Evolutionary conservation across 768 basidiomycete species (phyloP).

Genomic region (Mycena pura): DNA sequence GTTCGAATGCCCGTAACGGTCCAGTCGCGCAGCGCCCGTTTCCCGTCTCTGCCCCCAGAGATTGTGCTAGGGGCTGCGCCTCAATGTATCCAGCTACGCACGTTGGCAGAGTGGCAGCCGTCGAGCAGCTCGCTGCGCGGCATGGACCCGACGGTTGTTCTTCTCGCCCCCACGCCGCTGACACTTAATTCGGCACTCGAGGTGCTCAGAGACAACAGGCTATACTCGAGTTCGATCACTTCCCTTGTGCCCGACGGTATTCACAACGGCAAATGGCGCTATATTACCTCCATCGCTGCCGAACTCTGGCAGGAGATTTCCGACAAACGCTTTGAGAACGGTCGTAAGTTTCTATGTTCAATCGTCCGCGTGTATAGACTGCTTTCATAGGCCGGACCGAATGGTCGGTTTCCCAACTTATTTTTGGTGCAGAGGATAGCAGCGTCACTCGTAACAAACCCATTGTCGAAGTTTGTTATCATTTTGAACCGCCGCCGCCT

Average conservation of each 20-base stretch:
- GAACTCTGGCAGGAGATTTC: conserved; percentile 1
- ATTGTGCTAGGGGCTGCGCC: neutral
- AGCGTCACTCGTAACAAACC: neutral
- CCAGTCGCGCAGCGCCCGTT: neutral
- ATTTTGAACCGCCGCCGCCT: neutral
- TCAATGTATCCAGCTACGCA: neutral
- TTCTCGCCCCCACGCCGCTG: neutral
- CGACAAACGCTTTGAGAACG: neutral
- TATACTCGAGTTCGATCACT: neutral
- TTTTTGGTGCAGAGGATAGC: neutral
- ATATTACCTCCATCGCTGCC: neutral
- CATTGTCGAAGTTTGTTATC: neutral
- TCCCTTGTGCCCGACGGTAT: conserved; percentile 2
- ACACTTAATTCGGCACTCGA: neutral
- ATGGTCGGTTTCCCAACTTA: neutral
- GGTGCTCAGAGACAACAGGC: neutral
- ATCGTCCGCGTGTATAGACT: neutral
- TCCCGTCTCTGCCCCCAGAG: neutral
- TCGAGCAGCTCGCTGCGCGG: neutral
- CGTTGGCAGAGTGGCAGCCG: neutral
- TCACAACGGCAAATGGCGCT: neutral
- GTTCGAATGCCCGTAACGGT: neutral
- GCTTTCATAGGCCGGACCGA: neutral
- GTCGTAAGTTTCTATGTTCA: conserved; percentile 2
- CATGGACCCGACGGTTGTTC: neutral